Conservation (phyloP, 164 flowering plant species). For the Aristolochia californica region DNA sequence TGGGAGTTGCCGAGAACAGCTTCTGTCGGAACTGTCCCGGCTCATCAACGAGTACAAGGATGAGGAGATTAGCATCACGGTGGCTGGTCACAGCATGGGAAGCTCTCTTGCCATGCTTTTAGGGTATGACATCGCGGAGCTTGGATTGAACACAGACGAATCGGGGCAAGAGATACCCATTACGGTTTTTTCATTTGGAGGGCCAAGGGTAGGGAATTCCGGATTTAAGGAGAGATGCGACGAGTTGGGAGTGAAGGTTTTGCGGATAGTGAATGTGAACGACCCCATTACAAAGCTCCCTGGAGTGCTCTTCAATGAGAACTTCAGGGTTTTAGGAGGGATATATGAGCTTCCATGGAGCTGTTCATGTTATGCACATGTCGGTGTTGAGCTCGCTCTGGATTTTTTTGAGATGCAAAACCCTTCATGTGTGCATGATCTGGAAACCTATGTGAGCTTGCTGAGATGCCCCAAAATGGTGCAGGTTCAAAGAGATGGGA, state of each 20-base stretch:
- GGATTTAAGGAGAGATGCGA: constrained; percentile 62
- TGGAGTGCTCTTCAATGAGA: constrained; percentile 32
- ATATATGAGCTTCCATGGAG: constrained; percentile 50
- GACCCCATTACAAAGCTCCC: constrained; percentile 39
- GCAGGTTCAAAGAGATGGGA: constrained; percentile 10
- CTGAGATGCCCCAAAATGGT: constrained; percentile 22
- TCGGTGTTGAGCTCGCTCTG: constrained; percentile 49
- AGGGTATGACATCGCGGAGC: constrained; percentile 70
- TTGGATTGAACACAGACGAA: constrained; percentile 32
- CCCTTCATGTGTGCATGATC: constrained; percentile 56
- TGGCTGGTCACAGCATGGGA: constrained; percentile 92
- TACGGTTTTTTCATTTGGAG: constrained; percentile 68
- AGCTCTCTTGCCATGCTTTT: constrained; percentile 61
- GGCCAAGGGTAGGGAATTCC: constrained; percentile 73
- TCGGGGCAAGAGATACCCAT: constrained; percentile 26
- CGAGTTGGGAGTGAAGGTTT: constrained; percentile 57
- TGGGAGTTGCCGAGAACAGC: constrained; percentile 28
- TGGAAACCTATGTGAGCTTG: constrained; percentile 37
- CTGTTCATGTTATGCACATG: constrained; percentile 55
- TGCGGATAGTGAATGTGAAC: constrained; percentile 60
- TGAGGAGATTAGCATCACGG: constrained; percentile 61
- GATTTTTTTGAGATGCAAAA: constrained; percentile 54
- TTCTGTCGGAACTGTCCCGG: constrained; percentile 22
- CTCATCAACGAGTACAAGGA: constrained; percentile 18
- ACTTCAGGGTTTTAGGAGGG: constrained; percentile 44